Evolutionary conservation across 148 eudicot genomes (phyloP).

Genomic region (Selenicereus undatus): DNA sequence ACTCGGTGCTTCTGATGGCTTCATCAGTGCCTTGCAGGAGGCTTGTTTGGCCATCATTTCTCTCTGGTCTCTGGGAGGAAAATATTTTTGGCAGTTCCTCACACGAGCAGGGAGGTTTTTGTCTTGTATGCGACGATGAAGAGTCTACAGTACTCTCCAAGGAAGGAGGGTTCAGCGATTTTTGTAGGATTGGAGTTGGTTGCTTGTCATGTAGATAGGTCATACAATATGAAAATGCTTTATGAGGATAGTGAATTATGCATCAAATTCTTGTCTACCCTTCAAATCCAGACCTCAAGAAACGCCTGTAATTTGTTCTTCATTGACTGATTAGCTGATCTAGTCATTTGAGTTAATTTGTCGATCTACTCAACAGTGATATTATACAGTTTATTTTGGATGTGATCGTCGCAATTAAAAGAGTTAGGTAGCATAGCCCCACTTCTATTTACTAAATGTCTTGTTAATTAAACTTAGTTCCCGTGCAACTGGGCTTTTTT

Average conservation of each 20-base stretch:
- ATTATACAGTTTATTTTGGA: too few species aligned
- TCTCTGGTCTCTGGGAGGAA: background rate
- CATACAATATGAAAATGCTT: background rate
- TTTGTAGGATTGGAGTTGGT: background rate
- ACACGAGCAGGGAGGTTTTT: background rate
- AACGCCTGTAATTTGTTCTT: background rate
- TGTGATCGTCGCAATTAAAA: background rate
- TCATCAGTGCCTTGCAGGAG: background rate
- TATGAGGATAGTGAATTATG: background rate
- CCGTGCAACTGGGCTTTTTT: too few species aligned
- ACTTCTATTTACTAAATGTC: too few species aligned
- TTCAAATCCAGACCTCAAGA: background rate
- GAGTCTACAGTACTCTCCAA: background rate
- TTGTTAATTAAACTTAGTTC: too few species aligned
- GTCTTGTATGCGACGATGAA: background rate
- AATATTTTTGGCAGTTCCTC: background rate
- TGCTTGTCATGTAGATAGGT: conserved; percentile 11
- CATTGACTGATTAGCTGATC: too few species aligned
- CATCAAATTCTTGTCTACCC: background rate
- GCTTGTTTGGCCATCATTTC: background rate
- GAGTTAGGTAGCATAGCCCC: too few species aligned
- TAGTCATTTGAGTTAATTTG: background rate
- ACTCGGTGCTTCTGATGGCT: background rate
- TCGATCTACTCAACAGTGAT: too few species aligned
- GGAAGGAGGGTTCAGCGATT: background rate